Percentiles rank a stretch among this genome's conserved stretches.
Conservation (phyloP, 177 flowering plant species). For the Vitis hybrid region DNA sequence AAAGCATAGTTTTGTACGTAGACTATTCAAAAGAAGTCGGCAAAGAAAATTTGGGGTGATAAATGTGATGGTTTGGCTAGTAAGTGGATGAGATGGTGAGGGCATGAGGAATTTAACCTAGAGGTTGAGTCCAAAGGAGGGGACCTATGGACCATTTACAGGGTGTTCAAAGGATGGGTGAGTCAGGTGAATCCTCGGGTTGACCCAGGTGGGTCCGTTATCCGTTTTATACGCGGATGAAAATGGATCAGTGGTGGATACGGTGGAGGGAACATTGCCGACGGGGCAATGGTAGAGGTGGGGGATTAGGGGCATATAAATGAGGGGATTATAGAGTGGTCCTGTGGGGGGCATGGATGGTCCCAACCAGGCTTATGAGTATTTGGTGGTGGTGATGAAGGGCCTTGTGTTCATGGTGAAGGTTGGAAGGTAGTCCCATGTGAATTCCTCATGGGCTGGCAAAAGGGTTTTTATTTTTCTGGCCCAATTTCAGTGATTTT, state of each 20-base stretch:
- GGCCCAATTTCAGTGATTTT: neutral
- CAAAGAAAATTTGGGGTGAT: no score
- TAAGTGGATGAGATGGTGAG: neutral
- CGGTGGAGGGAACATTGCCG: no score
- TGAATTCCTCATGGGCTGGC: conserved; percentile 8
- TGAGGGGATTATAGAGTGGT: neutral
- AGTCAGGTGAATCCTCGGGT: conserved; percentile 4
- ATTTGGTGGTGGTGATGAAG: neutral
- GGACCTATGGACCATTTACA: conserved; percentile 18
- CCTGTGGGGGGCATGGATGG: neutral
- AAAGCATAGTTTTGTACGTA: no score
- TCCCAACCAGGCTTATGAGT: neutral
- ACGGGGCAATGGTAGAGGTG: no score
- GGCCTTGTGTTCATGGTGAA: neutral
- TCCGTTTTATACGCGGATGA: no score
- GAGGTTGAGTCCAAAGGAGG: neutral
- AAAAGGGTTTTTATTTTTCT: neutral
- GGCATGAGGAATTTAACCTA: neutral
- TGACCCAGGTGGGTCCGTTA: conserved; percentile 3
- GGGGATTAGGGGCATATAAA: neutral
- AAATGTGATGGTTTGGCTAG: no score
- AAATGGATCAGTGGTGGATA: no score
- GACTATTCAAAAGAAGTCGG: no score
- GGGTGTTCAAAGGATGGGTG: neutral
- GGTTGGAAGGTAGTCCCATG: neutral